Evolutionary conservation across 805 yeast genomes (phyloP), one percentile per base, ranked within the genome.

Genomic region (Ogataea methanolica): DNA sequence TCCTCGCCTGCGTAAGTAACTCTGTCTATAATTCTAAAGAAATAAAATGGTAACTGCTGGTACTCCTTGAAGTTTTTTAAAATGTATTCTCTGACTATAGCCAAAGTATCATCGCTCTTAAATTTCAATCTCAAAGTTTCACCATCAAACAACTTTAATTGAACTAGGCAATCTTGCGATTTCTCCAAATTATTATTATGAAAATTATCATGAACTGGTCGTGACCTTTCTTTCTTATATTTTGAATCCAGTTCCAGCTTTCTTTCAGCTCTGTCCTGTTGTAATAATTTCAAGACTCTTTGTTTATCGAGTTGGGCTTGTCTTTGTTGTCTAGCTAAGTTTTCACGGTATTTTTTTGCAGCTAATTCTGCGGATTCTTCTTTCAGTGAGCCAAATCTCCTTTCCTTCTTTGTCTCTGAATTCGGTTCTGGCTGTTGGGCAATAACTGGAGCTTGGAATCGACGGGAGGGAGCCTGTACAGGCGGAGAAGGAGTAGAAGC

Each of bases 91-190:
- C 96, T 70, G 3, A 88, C 90, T 41, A 73, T 75, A 17, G 67
- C 66, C 35, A 88, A 68, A 1, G 78, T 76, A 11, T 74, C 70
- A 2, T 55, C 48, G 1, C 75, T 62, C 1, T 58, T 49, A 55
- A 88, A 87, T 21, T 70, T 70, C 41, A 78, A 73, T 46, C 73
- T 75, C 4, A 84, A 47, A 1, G 85, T 69, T 12, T 71, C 68
- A 0, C 96, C 92, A 63, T 88, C 85, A 41, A 88, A 73, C 36
- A 85, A 68, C 54, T 86, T 78, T 12, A 88, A 39, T 43, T 68
- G 72, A 22, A 68, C 49, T 2, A 47, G 70, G n/a, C 79, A 75
- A 12, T 84, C 64, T 0, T 72, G 62, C 52, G 88, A 53, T 14
- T 43, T 62, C 34, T 54, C 54, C 22, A 59, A 43, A 31, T 48